These are phyloP conservation scores for Umbelopsis sp. DNA, from an alignment of 192 early-diverging fungal species.

Conservation along the genomic window DNA sequence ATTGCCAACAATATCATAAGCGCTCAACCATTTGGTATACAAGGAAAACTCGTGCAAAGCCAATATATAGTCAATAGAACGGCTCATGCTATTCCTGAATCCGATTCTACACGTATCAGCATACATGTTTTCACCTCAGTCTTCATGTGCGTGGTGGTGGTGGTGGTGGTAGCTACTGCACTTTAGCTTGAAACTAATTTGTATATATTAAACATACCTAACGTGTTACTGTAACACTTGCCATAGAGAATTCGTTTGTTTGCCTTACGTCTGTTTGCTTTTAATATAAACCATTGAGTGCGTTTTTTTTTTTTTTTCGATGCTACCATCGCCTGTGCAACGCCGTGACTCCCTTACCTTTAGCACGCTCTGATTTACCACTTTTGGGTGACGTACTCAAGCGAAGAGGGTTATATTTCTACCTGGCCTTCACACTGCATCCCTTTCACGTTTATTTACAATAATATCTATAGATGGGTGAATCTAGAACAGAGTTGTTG, in stretches of 20 bases:
- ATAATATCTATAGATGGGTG: slow-evolving; percentile 64
- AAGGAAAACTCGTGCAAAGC: neutral
- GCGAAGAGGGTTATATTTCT: neutral
- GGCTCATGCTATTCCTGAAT: neutral
- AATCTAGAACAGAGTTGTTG: slow-evolving; percentile 91
- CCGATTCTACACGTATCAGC: too few species aligned
- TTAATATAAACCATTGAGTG: too few species aligned
- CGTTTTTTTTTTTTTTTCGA: too few species aligned
- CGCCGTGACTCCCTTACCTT: neutral
- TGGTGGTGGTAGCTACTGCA: neutral
- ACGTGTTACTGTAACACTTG: too few species aligned
- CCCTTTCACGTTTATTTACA: neutral
- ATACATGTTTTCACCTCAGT: neutral
- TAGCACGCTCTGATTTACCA: slow-evolving; percentile 9
- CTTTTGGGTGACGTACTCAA: slow-evolving; percentile 17
- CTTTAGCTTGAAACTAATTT: too few species aligned
- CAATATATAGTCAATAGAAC: slow-evolving; percentile 13
- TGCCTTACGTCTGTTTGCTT: too few species aligned
- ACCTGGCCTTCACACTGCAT: too few species aligned
- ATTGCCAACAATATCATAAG: slow-evolving; percentile 31
- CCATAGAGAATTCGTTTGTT: too few species aligned
- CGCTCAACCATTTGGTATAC: slow-evolving; percentile 14
- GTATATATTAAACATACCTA: too few species aligned
- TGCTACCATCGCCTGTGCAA: neutral
- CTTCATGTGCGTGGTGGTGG: neutral